These are phyloP conservation scores for Exophiala calicioides DNA, from an alignment of 2,329 filamentous ascomycete species.

Conservation along the genomic window DNA sequence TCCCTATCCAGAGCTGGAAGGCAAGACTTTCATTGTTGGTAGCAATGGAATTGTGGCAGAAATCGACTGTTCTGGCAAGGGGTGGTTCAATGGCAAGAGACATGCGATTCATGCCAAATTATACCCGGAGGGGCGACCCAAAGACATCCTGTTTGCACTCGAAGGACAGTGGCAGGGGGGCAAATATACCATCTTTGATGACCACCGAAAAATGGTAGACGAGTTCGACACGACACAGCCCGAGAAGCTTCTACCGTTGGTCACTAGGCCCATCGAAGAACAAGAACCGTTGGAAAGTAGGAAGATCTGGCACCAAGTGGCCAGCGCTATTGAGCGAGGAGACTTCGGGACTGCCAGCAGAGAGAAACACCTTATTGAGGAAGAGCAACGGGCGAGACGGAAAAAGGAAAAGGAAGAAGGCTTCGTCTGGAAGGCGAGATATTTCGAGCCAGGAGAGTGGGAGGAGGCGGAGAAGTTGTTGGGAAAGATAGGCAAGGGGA, in stretches of 20 bases:
- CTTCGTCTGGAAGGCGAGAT: conserved; percentile 76
- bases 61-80: conserved; percentile 16
- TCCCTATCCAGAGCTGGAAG: conserved; percentile 38
- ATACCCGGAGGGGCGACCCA: too few relatives aligned
- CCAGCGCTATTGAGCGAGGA: conserved; percentile 72
- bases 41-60: conserved; percentile 13
- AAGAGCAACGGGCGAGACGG: conserved; percentile 75
- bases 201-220: conserved; percentile 39
- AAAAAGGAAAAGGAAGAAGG: conserved; percentile 73
- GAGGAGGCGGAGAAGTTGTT: conserved; percentile 1
- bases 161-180: conserved; percentile 47
- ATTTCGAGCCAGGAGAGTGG: conserved; percentile 57
- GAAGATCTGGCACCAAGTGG: conserved; percentile 83
- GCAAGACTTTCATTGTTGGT: too few relatives aligned
- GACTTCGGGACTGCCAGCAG: conserved; percentile 77
- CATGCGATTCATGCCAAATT: conserved; percentile 43
- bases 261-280: conserved; percentile 65
- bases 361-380: conserved; percentile 88
- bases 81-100: conserved; percentile 10
- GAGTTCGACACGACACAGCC: conserved; percentile 54
- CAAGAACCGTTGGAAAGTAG: conserved; percentile 89
- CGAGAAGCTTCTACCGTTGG: conserved; percentile 13
- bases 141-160: too few relatives aligned
- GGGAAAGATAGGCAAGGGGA: conserved; percentile 1
- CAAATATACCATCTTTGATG: conserved; percentile 72